Percentiles rank a stretch among this genome's conserved stretches.
phyloP scores from a whole-genome alignment of 2,329 filamentous ascomycete species.

The Alternaria gaisen region DNA sequence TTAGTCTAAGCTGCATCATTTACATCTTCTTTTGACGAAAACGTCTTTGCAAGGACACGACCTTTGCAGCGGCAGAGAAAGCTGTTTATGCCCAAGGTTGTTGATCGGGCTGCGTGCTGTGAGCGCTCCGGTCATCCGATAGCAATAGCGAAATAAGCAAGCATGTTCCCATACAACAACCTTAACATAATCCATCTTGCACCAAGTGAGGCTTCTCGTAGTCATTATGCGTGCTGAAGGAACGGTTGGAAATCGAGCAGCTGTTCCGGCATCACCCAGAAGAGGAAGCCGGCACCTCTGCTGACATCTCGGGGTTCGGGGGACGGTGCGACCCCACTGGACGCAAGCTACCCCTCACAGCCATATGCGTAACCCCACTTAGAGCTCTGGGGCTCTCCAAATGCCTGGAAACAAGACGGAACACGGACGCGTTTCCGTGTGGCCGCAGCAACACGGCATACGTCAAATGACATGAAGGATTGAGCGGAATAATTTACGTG shows the following conservation, averaged over 20 bases:
- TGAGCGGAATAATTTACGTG: slow-evolving; percentile 1
- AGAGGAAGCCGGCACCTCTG: slow-evolving; percentile 9
- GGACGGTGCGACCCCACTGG: slow-evolving; percentile 11
- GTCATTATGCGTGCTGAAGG: not conserved
- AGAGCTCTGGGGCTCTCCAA: slow-evolving; percentile 3
- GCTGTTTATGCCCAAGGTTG: not conserved
- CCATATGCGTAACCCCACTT: slow-evolving; percentile 10
- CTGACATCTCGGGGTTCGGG: slow-evolving; percentile 9
- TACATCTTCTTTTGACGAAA: not conserved
- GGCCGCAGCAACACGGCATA: slow-evolving; percentile 8
- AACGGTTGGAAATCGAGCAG: not conserved
- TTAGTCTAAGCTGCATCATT: not conserved
- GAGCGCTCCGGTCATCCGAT: not conserved
- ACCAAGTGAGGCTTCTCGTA: not conserved
- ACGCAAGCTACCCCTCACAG: slow-evolving; percentile 16
- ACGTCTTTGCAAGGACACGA: not conserved
- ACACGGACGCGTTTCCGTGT: slow-evolving; percentile 9
- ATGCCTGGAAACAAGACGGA: slow-evolving; percentile 1
- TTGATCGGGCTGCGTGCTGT: not conserved
- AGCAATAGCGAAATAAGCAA: not conserved
- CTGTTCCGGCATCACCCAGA: slow-evolving; percentile 1
- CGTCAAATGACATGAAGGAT: slow-evolving; percentile 13
- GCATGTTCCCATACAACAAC: not conserved
- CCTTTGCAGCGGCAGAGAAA: not conserved
- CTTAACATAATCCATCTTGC: not conserved